Base-by-base conservation (phyloP, 768 basidiomycete species). In the Boletus pseudopeckii region DNA sequence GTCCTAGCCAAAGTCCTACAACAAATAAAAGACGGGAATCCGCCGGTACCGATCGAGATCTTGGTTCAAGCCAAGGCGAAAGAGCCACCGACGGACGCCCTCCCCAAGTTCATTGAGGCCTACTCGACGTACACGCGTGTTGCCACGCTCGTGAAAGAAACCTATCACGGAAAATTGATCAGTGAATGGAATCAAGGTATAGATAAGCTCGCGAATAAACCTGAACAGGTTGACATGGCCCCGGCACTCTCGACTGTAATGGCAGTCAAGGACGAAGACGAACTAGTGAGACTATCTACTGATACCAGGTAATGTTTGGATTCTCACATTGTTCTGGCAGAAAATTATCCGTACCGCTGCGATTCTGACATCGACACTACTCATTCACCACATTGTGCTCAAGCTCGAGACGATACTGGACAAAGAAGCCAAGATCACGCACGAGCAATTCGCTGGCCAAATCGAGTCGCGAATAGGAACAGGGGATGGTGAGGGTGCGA, bases 391-490 rank as follows among this genome's bases (percentile, higher is more conserved):
- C 68, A 89, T 98, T 41, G 87, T 90, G 22, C 79, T 86, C 36
- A 95, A 89, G 70, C 78, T 98, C 61, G 92, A 95, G 71, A 82
- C 84, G 4, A 94, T 97, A 65, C 78, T 98, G 33, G 96, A 99
- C 72, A 84, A 86, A 61, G 93, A 94, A 66, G 84, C 90, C 39
- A 92, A 91, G 68, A 88, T 97, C 30, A 81, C 91, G 0, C 96
- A 99, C 64, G 92, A 94, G 60, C 78, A 83, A 63, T 82, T 98
- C 39, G 83, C 92, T 6, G 80, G 84, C 33, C 85, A 92, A 69
- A 88, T 98, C 45, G 96, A 99, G 72, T 80, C 81, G 10, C 82
- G 93, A 45, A 78, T 98, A 55, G 96, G 95, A 11, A 90, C 87
- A 18, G 90, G 86, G 17, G 68, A 70, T 22, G 69, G 66, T 3